Percentiles rank a stretch among this genome's conserved stretches.
Conservation (phyloP, 2,329 filamentous ascomycete genomes). For the Fusarium xyrophilum region DNA sequence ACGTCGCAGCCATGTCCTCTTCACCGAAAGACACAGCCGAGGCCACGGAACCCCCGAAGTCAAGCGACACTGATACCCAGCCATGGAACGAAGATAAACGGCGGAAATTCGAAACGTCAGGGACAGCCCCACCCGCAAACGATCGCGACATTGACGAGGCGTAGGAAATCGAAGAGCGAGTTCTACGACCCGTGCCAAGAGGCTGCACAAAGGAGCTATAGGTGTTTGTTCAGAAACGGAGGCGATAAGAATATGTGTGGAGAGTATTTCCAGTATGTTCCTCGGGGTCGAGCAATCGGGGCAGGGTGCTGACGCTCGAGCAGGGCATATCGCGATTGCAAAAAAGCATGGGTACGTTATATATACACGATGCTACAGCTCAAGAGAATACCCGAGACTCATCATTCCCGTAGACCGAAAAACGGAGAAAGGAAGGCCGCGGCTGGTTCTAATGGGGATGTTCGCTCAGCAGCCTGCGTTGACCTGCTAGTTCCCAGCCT, state of each 20-base stretch:
- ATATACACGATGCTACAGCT: not conserved
- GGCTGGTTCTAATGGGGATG: conserved; percentile 35
- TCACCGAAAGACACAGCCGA: conserved; percentile 28
- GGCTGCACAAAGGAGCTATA: conserved; percentile 82
- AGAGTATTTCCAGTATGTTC: conserved; percentile 90
- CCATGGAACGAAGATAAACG: conserved; percentile 67
- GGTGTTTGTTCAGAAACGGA: conserved; percentile 86
- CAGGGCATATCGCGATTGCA: conserved; percentile 93
- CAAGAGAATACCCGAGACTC: not conserved
- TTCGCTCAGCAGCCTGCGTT: not conserved
- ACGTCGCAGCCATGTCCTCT: conserved; percentile 33
- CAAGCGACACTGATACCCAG: conserved; percentile 31
- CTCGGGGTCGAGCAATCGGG: not conserved
- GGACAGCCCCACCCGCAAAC: conserved; percentile 5
- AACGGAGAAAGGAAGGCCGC: conserved; percentile 44
- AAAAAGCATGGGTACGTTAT: conserved; percentile 82
- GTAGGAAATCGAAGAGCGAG: conserved; percentile 85
- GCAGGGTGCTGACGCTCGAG: conserved; percentile 26
- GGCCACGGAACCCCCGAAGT: conserved; percentile 21
- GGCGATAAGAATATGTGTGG: conserved; percentile 88
- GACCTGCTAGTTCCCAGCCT: not conserved
- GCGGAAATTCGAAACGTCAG: conserved; percentile 69
- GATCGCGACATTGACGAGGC: not conserved
- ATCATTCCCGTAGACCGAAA: conserved; percentile 40
- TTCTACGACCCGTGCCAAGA: conserved; percentile 97